Evolutionary conservation across 2,329 filamentous ascomycete species (phyloP).

Genomic region (Colletotrichum magnum): DNA sequence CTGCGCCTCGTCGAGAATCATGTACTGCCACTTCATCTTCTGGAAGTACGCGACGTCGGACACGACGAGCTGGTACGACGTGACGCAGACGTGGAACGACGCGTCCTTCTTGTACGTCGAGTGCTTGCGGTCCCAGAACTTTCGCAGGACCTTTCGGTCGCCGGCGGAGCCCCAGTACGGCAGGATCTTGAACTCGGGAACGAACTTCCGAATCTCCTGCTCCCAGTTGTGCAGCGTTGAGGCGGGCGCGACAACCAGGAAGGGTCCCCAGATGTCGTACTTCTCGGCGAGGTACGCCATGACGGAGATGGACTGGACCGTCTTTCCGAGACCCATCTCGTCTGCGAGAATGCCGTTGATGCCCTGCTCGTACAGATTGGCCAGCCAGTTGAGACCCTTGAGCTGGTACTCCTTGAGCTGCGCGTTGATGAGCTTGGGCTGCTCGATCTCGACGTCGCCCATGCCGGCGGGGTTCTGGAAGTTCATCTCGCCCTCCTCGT

Average conservation of each 20-base stretch:
- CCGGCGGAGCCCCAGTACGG: constrained; percentile 97
- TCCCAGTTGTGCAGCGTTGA: constrained; percentile 99
- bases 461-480: constrained; percentile 98
- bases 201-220: constrained; percentile 96
- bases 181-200: constrained; percentile 93
- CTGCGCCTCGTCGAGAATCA: constrained; percentile 99
- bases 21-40: constrained; percentile 99
- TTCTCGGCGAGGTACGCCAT: constrained; percentile 99
- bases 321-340: constrained; percentile 99
- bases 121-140: constrained; percentile 99
- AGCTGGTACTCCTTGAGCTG: constrained; percentile 99
- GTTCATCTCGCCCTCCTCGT: constrained; percentile 98
- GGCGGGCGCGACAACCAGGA: constrained; percentile 94
- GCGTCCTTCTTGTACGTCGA: constrained; percentile 95
- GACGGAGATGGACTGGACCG: constrained; percentile 98
- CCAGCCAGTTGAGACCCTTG: constrained; percentile 99
- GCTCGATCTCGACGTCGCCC: constrained; percentile 92
- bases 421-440: constrained; percentile 92
- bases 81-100: constrained; percentile 95
- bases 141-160: constrained; percentile 95
- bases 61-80: constrained; percentile 97
- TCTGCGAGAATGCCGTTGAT: constrained; percentile 99
- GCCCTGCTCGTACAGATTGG: constrained; percentile 98
- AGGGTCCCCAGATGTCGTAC: constrained; percentile 98
- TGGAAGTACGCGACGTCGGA: constrained; percentile 98